Percentiles rank a stretch among this genome's conserved stretches.
These are phyloP conservation scores for Adansonia digitata DNA, from an alignment of 345 rosid genomes.

Conservation along the genomic window DNA sequence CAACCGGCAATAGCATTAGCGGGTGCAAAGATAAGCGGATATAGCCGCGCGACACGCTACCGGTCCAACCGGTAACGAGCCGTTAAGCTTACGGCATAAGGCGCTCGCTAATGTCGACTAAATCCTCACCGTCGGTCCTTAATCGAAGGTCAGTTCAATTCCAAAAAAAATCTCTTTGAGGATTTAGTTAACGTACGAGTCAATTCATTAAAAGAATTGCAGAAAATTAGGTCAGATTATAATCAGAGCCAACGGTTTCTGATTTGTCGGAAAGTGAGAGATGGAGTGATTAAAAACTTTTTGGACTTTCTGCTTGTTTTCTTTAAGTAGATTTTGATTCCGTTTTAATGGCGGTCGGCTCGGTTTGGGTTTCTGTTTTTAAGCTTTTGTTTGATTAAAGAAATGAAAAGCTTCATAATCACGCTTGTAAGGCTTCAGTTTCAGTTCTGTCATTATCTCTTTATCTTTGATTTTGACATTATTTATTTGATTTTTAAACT, in stretches of 20 bases:
- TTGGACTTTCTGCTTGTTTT: conserved; percentile 22
- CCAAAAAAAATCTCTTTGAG: not conserved
- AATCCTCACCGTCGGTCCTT: not conserved
- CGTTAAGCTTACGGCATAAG: not conserved
- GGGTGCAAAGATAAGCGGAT: not conserved
- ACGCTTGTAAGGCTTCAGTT: conserved; percentile 51
- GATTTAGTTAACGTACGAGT: conserved; percentile 23
- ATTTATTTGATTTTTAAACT: not conserved
- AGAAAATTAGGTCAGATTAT: conserved; percentile 15
- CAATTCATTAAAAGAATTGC: conserved; percentile 18
- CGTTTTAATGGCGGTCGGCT: conserved; percentile 30
- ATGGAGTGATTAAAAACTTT: conserved; percentile 3
- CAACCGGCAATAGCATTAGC: conserved; percentile 6
- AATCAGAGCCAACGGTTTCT: conserved; percentile 34
- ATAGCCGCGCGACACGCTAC: not conserved
- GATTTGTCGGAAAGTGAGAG: conserved; percentile 28
- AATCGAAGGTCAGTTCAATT: conserved; percentile 25
- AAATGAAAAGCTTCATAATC: conserved; percentile 39
- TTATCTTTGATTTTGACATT: conserved; percentile 20
- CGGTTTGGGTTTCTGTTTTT: conserved; percentile 16
- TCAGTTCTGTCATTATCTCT: conserved; percentile 24
- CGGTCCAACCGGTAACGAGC: not conserved
- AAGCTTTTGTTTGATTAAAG: conserved; percentile 10
- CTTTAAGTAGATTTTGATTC: conserved; percentile 32
- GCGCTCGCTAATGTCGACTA: not conserved